Conservation (phyloP, 2,329 filamentous ascomycete species). For the Diaporthe vexans region DNA sequence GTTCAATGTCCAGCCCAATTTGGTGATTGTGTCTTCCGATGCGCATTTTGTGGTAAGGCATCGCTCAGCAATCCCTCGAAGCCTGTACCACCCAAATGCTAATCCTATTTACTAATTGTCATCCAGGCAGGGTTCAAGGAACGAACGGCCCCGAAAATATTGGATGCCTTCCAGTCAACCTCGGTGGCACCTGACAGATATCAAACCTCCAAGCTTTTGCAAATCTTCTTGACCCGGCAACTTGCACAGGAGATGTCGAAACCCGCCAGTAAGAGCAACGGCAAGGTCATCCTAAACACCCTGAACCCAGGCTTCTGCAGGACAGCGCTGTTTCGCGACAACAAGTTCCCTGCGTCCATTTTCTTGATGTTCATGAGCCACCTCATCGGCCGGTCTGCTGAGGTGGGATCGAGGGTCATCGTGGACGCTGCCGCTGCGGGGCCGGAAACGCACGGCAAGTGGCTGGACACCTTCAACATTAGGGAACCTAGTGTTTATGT, state of each 20-base stretch:
- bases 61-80: neutral
- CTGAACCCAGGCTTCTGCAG: constrained; percentile 58
- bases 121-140: constrained; percentile 53
- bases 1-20: constrained; percentile 52
- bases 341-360: constrained; percentile 32
- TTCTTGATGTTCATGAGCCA: constrained; percentile 1
- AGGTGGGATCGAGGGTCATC: constrained; percentile 57
- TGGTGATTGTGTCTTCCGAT: constrained; percentile 58
- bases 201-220: constrained; percentile 53
- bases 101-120: neutral
- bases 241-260: constrained; percentile 51
- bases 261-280: constrained; percentile 46
- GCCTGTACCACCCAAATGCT: too few species aligned
- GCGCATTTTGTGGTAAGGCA: constrained; percentile 50
- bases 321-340: constrained; percentile 55
- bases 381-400: constrained; percentile 53
- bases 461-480: constrained; percentile 53
- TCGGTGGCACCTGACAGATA: constrained; percentile 51
- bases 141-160: constrained; percentile 49
- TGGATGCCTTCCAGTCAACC: constrained; percentile 51
- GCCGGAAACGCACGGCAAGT: constrained; percentile 57
- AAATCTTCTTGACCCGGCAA: constrained; percentile 49
- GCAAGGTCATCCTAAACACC: constrained; percentile 55
- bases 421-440: constrained; percentile 54
- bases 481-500: constrained; percentile 50